These are phyloP conservation scores for Trichoderma reesei DNA, from an alignment of 495 filamentous ascomycete genomes.

Conservation along the genomic window DNA sequence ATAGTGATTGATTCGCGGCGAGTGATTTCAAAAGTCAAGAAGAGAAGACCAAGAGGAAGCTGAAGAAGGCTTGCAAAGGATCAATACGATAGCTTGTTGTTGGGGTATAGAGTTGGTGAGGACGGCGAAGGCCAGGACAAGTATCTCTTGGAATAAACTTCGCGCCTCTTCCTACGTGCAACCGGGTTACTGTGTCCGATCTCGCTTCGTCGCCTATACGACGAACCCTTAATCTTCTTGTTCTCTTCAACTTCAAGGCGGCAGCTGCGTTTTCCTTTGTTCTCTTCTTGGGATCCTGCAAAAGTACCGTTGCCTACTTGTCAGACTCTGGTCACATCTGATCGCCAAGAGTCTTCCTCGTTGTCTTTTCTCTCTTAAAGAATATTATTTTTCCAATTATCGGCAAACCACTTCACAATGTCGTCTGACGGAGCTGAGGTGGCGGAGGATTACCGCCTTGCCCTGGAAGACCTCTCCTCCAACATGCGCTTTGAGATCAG, in stretches of 20 bases:
- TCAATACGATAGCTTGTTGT: conserved; percentile 5
- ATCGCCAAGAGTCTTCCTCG: background rate
- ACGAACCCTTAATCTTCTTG: background rate
- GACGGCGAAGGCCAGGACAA: conserved; percentile 3
- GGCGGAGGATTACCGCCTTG: conserved; percentile 87
- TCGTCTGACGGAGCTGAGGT: conserved; percentile 70
- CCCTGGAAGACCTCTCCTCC: conserved; percentile 77
- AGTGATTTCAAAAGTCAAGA: background rate
- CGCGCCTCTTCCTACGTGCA: conserved; percentile 5
- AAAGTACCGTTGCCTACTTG: background rate
- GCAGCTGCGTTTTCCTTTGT: conserved; percentile 3
- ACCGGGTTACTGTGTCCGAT: background rate
- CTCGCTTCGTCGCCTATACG: background rate
- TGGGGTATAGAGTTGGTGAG: background rate
- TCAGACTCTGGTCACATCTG: background rate
- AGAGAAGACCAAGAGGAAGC: background rate
- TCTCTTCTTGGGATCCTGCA: background rate
- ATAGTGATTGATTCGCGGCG: conserved; percentile 1
- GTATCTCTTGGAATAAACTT: conserved; percentile 4
- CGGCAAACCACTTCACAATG: conserved; percentile 41
- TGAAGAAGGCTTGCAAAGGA: background rate
- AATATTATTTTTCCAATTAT: background rate
- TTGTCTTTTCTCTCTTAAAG: background rate
- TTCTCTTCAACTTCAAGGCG: background rate
- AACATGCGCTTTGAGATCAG: conserved; percentile 90